phyloP scores from a whole-genome alignment of 1,284 basidiomycete species.

The Ceratobasidium sp. region DNA sequence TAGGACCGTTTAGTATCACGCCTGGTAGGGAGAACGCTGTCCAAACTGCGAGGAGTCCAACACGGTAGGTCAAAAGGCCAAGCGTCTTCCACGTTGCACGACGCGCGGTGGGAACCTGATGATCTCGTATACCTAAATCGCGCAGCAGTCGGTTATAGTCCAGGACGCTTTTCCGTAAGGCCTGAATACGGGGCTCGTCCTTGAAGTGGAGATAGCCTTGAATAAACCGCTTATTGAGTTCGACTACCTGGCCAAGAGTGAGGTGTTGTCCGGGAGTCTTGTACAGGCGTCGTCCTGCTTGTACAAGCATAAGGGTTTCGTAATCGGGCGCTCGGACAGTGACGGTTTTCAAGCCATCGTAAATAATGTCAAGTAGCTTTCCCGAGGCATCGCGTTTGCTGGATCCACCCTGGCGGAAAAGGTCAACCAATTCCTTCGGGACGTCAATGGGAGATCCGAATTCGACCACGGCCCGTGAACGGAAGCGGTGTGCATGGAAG shows the following conservation, averaged over 20 bases:
- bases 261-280: constrained; percentile 95
- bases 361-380: constrained; percentile 91
- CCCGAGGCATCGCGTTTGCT: constrained; percentile 92
- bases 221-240: constrained; percentile 93
- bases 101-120: constrained; percentile 89
- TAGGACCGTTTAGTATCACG: constrained; percentile 93
- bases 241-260: constrained; percentile 95
- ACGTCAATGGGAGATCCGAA: constrained; percentile 94
- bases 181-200: constrained; percentile 90
- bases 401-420: constrained; percentile 90
- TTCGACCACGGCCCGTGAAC: constrained; percentile 95
- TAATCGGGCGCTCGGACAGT: constrained; percentile 97
- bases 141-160: constrained; percentile 92
- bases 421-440: constrained; percentile 82
- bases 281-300: constrained; percentile 95
- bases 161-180: constrained; percentile 84
- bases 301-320: constrained; percentile 97
- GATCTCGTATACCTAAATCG: constrained; percentile 96
- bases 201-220: constrained; percentile 95
- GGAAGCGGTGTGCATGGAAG: constrained; percentile 95
- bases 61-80: constrained; percentile 85
- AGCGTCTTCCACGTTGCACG: constrained; percentile 89
- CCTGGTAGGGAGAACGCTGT: constrained; percentile 90
- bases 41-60: constrained; percentile 86
- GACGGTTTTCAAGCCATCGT: constrained; percentile 96